A percentile compares a stretch with the other conserved stretches of the same genome.
Conservation (phyloP, 345 rosid species). For the Nasturtium officinale region DNA sequence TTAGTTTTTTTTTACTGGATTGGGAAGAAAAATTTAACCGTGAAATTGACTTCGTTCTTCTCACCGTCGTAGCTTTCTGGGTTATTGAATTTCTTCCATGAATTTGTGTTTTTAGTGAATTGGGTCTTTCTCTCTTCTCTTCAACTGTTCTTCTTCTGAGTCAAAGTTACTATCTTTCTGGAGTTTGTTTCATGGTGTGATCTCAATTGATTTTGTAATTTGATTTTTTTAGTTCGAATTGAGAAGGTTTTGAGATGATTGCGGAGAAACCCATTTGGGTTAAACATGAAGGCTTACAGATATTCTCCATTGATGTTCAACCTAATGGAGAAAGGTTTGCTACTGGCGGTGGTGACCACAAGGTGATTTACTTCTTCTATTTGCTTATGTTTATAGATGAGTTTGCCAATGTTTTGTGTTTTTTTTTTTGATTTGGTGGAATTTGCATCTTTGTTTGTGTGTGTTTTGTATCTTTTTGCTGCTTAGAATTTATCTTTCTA, state of each 20-base stretch:
- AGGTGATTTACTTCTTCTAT: slow-evolving; percentile 51
- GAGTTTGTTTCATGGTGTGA: slow-evolving; percentile 21
- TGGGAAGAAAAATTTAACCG: not conserved
- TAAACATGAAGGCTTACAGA: slow-evolving; percentile 94
- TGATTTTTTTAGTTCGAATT: slow-evolving; percentile 1
- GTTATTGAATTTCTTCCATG: slow-evolving; percentile 11
- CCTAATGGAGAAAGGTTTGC: slow-evolving; percentile 94
- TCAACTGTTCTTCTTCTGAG: slow-evolving; percentile 8
- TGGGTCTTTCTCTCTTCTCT: not conserved
- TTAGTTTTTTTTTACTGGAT: slow-evolving; percentile 28
- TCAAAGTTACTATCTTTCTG: not conserved
- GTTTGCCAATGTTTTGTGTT: not conserved
- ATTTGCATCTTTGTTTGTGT: not conserved
- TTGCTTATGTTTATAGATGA: not conserved
- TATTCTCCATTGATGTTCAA: slow-evolving; percentile 95
- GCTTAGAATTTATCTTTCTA: not conserved
- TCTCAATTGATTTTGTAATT: not conserved
- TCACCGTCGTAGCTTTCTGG: slow-evolving; percentile 19
- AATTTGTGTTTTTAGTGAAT: slow-evolving; percentile 2
- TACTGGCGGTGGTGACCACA: slow-evolving; percentile 97
- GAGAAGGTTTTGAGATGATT: slow-evolving; percentile 48
- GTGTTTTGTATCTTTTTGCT: not conserved
- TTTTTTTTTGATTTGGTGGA: not conserved
- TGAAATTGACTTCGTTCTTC: slow-evolving; percentile 21
- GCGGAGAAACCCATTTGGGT: slow-evolving; percentile 97